Evolutionary conservation across 2,329 filamentous ascomycete species (phyloP).

Genomic region (Colletotrichum tropicale): DNA sequence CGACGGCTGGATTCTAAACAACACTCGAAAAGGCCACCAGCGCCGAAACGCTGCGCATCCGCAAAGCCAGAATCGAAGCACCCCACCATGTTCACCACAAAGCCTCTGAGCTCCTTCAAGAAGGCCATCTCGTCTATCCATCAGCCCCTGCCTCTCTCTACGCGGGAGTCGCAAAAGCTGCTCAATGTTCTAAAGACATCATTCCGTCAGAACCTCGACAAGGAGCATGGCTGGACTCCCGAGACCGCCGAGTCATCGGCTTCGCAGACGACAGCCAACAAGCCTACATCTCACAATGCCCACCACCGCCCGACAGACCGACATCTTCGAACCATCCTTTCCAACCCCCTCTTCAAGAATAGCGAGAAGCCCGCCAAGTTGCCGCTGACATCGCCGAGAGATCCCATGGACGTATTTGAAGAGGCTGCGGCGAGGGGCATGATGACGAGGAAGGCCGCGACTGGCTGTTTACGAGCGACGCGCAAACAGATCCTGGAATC

Average conservation of each 20-base stretch:
- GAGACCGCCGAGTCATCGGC: constrained; percentile 27
- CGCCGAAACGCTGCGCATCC: background rate
- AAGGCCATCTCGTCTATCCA: constrained; percentile 50
- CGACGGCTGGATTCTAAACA: background rate
- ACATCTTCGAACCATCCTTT: constrained; percentile 61
- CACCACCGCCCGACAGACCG: constrained; percentile 46
- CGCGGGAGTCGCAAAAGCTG: constrained; percentile 57
- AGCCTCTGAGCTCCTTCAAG: constrained; percentile 41
- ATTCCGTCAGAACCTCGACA: constrained; percentile 63
- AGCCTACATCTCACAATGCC: constrained; percentile 7
- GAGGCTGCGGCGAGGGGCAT: constrained; percentile 59
- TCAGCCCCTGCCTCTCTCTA: constrained; percentile 55
- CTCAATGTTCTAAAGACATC: constrained; percentile 61
- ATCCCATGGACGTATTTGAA: constrained; percentile 61
- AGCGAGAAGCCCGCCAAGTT: constrained; percentile 27
- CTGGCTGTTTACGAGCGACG: constrained; percentile 57
- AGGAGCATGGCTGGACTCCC: constrained; percentile 54
- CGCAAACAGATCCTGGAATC: constrained; percentile 41
- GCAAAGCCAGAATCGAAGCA: background rate
- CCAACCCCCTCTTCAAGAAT: constrained; percentile 59
- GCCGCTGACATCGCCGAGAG: constrained; percentile 26
- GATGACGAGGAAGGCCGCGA: constrained; percentile 59
- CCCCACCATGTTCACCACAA: constrained; percentile 37
- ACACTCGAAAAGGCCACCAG: background rate
- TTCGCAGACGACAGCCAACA: background rate